Evolutionary conservation across 768 basidiomycete species (phyloP).

Genomic region (Galerina sulciceps): DNA sequence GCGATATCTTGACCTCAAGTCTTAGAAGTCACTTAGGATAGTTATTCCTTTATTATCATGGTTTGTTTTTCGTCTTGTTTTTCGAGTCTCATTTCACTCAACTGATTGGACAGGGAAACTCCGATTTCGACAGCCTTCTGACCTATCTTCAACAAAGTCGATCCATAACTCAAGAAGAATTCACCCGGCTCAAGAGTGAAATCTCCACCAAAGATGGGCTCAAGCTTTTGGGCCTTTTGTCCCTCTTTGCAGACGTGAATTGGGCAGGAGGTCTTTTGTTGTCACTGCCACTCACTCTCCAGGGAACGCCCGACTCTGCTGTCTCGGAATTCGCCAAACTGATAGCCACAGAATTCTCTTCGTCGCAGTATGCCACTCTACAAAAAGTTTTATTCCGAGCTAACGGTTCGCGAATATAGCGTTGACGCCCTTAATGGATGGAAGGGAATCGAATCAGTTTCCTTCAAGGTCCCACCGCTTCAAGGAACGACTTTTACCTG

Average conservation of each 20-base stretch:
- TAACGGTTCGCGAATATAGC: neutral
- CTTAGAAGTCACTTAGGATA: neutral
- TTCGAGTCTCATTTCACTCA: neutral
- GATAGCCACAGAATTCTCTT: neutral
- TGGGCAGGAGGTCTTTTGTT: neutral
- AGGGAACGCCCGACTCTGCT: neutral
- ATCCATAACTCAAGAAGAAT: neutral
- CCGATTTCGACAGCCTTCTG: neutral
- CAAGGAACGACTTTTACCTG: neutral
- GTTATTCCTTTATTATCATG: neutral
- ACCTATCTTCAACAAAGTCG: neutral
- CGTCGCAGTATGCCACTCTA: neutral
- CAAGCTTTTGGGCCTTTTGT: neutral
- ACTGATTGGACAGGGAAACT: neutral
- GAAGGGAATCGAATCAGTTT: neutral
- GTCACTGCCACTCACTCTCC: neutral
- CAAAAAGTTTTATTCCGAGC: neutral
- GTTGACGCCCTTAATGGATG: neutral
- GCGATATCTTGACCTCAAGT: neutral
- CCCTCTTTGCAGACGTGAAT: neutral
- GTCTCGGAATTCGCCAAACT: neutral
- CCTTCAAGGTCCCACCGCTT: neutral
- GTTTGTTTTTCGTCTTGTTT: neutral
- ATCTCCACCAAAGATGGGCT: neutral
- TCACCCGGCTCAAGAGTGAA: neutral